Conservation (phyloP, 2,329 filamentous ascomycete genomes). For the Alternaria ethzedia region DNA sequence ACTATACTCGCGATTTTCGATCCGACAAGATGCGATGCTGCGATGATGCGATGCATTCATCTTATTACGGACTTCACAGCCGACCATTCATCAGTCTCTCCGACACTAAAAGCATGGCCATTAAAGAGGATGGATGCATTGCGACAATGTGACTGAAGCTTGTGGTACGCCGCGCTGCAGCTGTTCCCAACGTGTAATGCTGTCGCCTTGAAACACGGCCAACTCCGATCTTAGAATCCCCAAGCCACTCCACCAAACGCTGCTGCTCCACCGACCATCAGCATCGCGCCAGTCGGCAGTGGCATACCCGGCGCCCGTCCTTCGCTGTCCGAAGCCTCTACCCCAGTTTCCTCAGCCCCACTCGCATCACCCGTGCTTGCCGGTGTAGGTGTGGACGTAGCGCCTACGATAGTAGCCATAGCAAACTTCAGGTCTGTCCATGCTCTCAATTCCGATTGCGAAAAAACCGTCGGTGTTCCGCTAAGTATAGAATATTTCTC, state of each 20-base stretch:
- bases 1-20: background rate
- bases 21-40: background rate
- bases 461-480: background rate
- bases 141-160: background rate
- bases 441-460: background rate
- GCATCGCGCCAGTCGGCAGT: background rate
- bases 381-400: background rate
- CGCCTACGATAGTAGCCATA: constrained; percentile 7
- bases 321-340: background rate
- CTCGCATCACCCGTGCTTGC: background rate
- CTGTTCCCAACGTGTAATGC: background rate
- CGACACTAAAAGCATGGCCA: background rate
- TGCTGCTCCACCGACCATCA: background rate
- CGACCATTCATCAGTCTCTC: background rate
- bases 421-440: background rate
- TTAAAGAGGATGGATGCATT: background rate
- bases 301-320: background rate
- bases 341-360: background rate
- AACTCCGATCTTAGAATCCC: background rate
- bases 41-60: background rate
- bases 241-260: constrained; percentile 4
- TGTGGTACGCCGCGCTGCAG: background rate
- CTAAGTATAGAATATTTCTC: background rate
- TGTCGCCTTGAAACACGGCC: background rate
- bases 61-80: background rate